Percentiles rank a stretch among this genome's conserved stretches.
These are phyloP conservation scores for Penicillium sp. DNA, from an alignment of 2,329 filamentous ascomycete genomes.

Conservation along the genomic window DNA sequence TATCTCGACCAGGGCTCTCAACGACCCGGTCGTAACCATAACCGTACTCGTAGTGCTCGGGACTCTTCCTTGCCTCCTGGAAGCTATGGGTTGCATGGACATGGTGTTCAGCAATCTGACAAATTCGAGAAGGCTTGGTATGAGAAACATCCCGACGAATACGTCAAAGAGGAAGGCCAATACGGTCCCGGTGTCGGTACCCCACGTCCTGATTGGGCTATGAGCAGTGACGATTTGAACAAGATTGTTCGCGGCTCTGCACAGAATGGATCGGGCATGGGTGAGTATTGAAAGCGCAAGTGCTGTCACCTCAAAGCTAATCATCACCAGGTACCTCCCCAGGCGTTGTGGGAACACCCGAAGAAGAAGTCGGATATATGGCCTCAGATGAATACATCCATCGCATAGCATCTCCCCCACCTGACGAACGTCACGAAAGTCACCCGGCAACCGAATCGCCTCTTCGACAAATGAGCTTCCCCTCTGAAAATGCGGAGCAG, in stretches of 20 bases:
- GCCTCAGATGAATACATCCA: conserved; percentile 82
- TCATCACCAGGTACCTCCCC: conserved; percentile 60
- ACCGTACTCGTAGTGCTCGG: conserved; percentile 70
- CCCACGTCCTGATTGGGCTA: conserved; percentile 71
- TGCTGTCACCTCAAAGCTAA: conserved; percentile 10
- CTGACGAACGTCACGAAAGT: conserved; percentile 44
- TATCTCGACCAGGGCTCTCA: conserved; percentile 49
- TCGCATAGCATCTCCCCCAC: conserved; percentile 68
- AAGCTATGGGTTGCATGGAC: conserved; percentile 90
- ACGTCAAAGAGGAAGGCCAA: conserved; percentile 70
- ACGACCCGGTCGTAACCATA: conserved; percentile 58
- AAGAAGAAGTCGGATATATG: conserved; percentile 86
- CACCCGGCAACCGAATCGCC: conserved; percentile 54
- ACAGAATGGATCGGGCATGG: conserved; percentile 51
- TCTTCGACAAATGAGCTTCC: conserved; percentile 52
- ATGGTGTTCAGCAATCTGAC: conserved; percentile 73
- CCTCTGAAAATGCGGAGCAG: conserved; percentile 47
- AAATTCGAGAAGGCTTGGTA: conserved; percentile 91
- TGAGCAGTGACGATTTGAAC: conserved; percentile 88
- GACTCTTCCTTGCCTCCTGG: conserved; percentile 75
- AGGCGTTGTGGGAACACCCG: conserved; percentile 71
- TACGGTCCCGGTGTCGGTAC: conserved; percentile 62
- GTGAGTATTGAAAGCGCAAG: conserved; percentile 42
- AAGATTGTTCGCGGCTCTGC: conserved; percentile 78
- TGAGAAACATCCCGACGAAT: conserved; percentile 81